Base-by-base conservation (phyloP, 2,329 filamentous ascomycete genomes). In the Sclerotinia minor region DNA sequence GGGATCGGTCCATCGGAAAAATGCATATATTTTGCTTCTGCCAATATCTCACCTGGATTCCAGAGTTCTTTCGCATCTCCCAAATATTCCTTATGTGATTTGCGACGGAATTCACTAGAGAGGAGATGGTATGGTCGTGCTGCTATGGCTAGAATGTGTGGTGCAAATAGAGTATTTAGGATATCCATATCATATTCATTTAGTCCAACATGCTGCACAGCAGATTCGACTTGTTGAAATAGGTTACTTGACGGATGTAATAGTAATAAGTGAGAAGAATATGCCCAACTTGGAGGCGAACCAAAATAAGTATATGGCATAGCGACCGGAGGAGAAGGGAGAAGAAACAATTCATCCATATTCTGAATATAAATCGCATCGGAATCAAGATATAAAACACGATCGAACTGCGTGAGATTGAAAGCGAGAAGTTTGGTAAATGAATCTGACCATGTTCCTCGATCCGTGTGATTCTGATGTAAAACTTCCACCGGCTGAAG, bases 1-100 rank as follows among this genome's bases (percentile, higher is more conserved):
- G 85, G 85, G 55, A 87, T 71, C 1, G 85, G 86, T 82, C 83
- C 85, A 74, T 89, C 86, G 32, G 81, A 84, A 74, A 87, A 88
- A 74, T 88, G 85, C 11, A 89, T 79, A 3, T 87, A 78, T 69
- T 85, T 87, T 3, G 85, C 83, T 71, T 86, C 83, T 5, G 77
- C 75, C 38, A 83, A 73, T 0, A 80, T 79, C 35, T 76, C 77
- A 32, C 87, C 82, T 0, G 85, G 79, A 72, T 87, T 82, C 85
- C 85, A 88, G 26, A 70, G 73, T 70, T 83, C 81, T 7, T 80
- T 74, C 66, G 79, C 80, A 54, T 65, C 58, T 1, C 83, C 83
- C 3, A 87, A 73, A 70, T 84, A 88, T 2, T 77, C 76, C 0
- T 72, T 72, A 72, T 88, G 86, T n/a, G 84, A 78, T 24, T 80